Base-by-base conservation (phyloP, 352 stramenopile species). In the Phytopythium sindhum region DNA sequence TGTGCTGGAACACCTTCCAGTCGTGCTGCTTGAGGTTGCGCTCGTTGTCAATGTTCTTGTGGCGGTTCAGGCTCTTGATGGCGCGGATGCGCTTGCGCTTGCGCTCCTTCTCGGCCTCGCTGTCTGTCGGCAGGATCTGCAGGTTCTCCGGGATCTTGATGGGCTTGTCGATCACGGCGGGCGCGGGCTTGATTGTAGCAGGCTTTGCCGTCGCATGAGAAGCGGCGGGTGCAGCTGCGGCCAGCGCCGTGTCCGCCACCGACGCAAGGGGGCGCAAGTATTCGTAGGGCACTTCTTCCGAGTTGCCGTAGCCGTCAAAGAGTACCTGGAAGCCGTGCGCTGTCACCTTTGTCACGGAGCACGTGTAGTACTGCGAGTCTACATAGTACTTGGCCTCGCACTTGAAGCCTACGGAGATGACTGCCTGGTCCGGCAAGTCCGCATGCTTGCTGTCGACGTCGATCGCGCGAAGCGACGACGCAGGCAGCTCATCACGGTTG, bases 241-340 rank as follows among this genome's bases (percentile, higher is more conserved):
- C 23, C 17, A 52, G 21, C 14, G 42, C 9, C 10, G 57, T 54
- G 57, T 67, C 59, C 47, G n/a, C 53, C n/a, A 28, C 17, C 4
- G 62, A 42, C 26, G 55, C 45, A 29, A 77, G 4, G 17, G 72
- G 65, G 10, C 68, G 77, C 61, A 97, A 67, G 77, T 97, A 97
- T 72, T 96, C 88, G 48, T 89, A 91, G 26, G 90, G 90, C 41
- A 97, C 86, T 69, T 97, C 90, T 64, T 97, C 90, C 50, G 79
- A 85, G 72, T 97, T 97, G 60, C 88, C 88, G 64, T 97, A 97
- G 47, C 84, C 78, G 17, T 90, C 80, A 63, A 96, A 97, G n/a
- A 93, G 66, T 55, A 97, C 84, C 33, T 87, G 86, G 65, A 91
- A 95, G 1, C 90, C 90, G 54, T 89, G 58, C 2, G 65, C 53